Evolutionary conservation across 2,329 filamentous ascomycete species (phyloP), one percentile per base, ranked within the genome.

Genomic region (Orbilia oligospora): DNA sequence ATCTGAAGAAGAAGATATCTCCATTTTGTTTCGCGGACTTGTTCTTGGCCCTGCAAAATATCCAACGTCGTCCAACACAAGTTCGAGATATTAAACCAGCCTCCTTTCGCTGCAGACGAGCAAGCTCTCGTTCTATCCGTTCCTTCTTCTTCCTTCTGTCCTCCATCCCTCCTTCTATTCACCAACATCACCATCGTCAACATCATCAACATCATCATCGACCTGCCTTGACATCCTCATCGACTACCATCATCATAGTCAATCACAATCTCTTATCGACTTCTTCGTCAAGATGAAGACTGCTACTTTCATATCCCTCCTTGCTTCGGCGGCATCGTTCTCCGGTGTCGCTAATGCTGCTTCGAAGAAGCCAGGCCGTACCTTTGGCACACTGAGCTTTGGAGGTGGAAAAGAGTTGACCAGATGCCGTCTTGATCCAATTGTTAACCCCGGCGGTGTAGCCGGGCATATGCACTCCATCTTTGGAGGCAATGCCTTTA

Each of bases 381-480:
- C 75, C 14, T 78, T 78, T 46, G 75, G 68, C 36, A 78, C 68
- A 44, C 6, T 78, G 48, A 63, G 27, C 41, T 78, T 78, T 53
- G 75, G 75, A 5, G 75, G 75, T 22, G 75, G 68, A 18, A 72
- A 78, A 41, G 75, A 78, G 20, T 53, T 78, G 5, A 78, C 68
- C 30, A 14, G 75, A 49, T 78, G 75, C 20, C 89, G 93, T 71
- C 87, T 97, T 44, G 93, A 97, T 83, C 93, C 93, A 18, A 87
- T 97, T 71, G 87, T 96, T 69, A 87, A 89, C 73, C 88, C 88
- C 1, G 90, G 89, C 64, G 81, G 83, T 20, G 80, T 89, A 36
- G 88, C 90, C 14, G 83, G 86, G 76, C 94, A 97, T 84, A 88
- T 88, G 24, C 94, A 97, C 84, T 86, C 90, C 14, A 88, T 96